Base-by-base conservation (phyloP, 2,329 filamentous ascomycete species). In the Penicillium sp. region DNA sequence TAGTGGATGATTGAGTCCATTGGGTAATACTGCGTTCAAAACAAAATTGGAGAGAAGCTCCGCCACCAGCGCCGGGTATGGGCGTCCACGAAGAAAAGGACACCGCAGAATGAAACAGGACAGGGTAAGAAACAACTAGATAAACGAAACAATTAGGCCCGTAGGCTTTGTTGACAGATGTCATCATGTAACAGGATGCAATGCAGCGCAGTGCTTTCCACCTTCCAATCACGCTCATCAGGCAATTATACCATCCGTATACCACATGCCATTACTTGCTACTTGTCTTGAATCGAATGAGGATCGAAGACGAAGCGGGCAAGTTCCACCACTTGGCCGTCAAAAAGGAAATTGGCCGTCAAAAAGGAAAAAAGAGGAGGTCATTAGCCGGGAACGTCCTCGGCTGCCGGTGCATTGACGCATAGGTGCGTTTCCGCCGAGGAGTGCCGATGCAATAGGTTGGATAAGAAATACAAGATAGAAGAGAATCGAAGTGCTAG, bases 51-150 rank as follows among this genome's bases (percentile, higher is more conserved):
- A 43, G 27, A 51, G 42, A 44, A 38, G 25, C 41, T 41, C 44
- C 35, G 40, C 43, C 52, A 42, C 40, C 45, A 48, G 35, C 42
- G 50, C 48, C 50, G 39, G 48, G 48, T 39, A 49, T 57, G 58
- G 49, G 57, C 57, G 53, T 55, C 62, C 59, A 51, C 44, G 47
- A 51, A 49, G 57, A 56, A 58, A 44, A 58, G 48, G 54, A 56
- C 54, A 55, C 53, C 51, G 51, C 57, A 50, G 14, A 43, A 45
- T 45, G 40, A 46, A 52, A 48, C 54, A 50, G 48, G 53, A 52
- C 49, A 51, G 52, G 22, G 54, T 51, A 31, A 47, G 51, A 53
- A 51, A 44, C 22, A 53, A 43, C 43, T 55, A 56, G 51, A 58
- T 61, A 53, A 42, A 41, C 13, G 24, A 41, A 59, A 52, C 48